phyloP scores from a whole-genome alignment of 2,329 filamentous ascomycete species.

The Plenodomus lindquistii region DNA sequence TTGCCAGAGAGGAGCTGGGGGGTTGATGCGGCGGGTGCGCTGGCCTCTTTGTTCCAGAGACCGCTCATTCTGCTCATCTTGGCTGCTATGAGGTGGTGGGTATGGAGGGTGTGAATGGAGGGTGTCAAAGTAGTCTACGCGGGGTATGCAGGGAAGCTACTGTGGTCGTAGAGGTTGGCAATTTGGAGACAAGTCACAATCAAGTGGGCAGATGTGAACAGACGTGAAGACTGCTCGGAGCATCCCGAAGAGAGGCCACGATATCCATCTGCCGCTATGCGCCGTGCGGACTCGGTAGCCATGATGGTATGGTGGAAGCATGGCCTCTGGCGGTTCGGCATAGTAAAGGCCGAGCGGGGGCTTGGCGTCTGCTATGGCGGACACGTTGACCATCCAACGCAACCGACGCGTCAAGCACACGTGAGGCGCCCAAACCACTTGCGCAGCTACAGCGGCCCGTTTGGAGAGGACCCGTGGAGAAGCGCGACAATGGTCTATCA shows the following conservation, averaged over 20 bases:
- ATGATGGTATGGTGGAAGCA: conserved; percentile 1
- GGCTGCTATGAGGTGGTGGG: no score
- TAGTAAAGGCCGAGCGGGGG: conserved; percentile 15
- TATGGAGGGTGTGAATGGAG: not conserved
- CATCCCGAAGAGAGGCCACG: conserved; percentile 9
- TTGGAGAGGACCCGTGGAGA: not conserved
- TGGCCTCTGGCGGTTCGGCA: not conserved
- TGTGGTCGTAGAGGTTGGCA: no score
- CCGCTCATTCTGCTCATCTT: not conserved
- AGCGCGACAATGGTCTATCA: conserved; percentile 53
- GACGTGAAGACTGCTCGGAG: not conserved
- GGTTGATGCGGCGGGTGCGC: conserved; percentile 7
- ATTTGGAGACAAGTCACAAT: no score
- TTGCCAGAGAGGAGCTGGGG: conserved; percentile 68
- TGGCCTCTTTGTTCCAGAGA: conserved; percentile 3
- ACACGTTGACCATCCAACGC: conserved; percentile 16
- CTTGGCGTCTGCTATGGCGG: conserved; percentile 26
- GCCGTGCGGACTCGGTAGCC: conserved; percentile 18
- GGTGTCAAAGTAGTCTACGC: conserved; percentile 8
- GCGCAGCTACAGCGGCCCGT: conserved; percentile 13
- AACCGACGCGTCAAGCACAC: conserved; percentile 7
- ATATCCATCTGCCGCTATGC: conserved; percentile 16
- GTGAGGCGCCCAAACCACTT: conserved; percentile 19
- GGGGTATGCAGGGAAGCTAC: conserved; percentile 1
- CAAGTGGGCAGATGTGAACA: not conserved